Evolutionary conservation across 139 green algal species (phyloP), one percentile per base, ranked within the genome.

Genomic region (Closterium sp.): DNA sequence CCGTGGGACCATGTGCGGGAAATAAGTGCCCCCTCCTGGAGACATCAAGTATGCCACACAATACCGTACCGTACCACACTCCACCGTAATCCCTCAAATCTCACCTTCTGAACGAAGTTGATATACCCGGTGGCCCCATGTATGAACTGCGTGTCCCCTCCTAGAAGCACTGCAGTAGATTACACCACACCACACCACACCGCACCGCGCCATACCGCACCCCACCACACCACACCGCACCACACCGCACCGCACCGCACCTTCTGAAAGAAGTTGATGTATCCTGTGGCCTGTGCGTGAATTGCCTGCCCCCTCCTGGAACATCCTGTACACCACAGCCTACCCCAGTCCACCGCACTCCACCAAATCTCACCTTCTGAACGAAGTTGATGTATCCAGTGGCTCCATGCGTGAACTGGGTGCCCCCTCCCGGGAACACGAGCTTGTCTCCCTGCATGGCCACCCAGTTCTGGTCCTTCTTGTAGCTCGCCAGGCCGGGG

Each of bases 381-480:
- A 93, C 83, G 21, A 32, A 91, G 33, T 91, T 30, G 25, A 93
- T 89, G 87, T 93, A 93, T 16, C 86, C 16, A 2, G 69, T 86
- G 25, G 90, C 90, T 8, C 90, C 90, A 34, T 91, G n/a, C 2
- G 38, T 84, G 31, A 89, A 90, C 87, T 92, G 87, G 2, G 81
- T 90, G 34, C 81, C 81, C 0, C 90, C 90, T 28, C 90, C 90
- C 35, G 90, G 81, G 25, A 93, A 93, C 23, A 93, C 31, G 5
- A 93, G 34, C 90, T 91, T 93, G 35, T 93, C 90, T 1, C 31
- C 38, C 2, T 93, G 33, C 87, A 30, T 35, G 0, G 34, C 30
- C n/a, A 93, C 90, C 90, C 90, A 93, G 33, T 91, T 93, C 43
- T 90, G 90, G 21, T 91, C 76, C 85, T 87, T 35, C 84, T 92